Evolutionary conservation across 2,329 filamentous ascomycete species (phyloP), one percentile per base, ranked within the genome.

Genomic region (Colletotrichum zoysiae): DNA sequence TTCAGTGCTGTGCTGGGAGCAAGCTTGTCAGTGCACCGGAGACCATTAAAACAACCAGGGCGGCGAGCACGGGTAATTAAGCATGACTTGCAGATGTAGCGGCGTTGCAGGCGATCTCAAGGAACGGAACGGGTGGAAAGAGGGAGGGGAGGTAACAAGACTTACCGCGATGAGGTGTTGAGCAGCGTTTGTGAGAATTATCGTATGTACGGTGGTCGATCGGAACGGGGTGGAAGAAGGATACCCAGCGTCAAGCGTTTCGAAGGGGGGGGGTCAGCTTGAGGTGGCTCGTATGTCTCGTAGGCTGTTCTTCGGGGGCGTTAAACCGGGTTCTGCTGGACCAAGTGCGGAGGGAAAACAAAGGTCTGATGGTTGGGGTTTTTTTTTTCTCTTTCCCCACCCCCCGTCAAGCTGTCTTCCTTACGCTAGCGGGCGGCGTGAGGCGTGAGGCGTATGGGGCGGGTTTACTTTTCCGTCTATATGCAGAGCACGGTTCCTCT

Each of bases 1-100:
- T 59, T 64, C 46, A 53, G 58, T 50, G 42, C 35, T 61, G n/a
- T 66, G 61, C 66, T 66, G 70, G 61, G 23, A 66, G 46, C 44
- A 60, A 14, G 30, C 61, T 60, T 72, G 68, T 73, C 71, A 73
- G 71, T 73, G 71, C 68, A 67, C 68, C 48, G 53, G 35, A 35
- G 44, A 73, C 60, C 57, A 55, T 58, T 62, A 62, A 23, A 71
- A 67, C 59, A 71, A 67, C 59, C 50, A 71, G 58, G 57, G 66
- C 58, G 65, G 53, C 53, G 46, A 38, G 61, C 62, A 60, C 60
- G 50, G 67, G 44, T 42, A 58, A 50, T 58, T 35, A 50, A 62
- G 62, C 67, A 71, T 67, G 71, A 61, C 68, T 50, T 73, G 67
- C 66, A 73, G 66, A 66, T 60, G 55, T 48, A 42, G 55, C 60